Evolutionary conservation across 2,329 filamentous ascomycete genomes (phyloP).

Genomic region (Trichoderma sp.): DNA sequence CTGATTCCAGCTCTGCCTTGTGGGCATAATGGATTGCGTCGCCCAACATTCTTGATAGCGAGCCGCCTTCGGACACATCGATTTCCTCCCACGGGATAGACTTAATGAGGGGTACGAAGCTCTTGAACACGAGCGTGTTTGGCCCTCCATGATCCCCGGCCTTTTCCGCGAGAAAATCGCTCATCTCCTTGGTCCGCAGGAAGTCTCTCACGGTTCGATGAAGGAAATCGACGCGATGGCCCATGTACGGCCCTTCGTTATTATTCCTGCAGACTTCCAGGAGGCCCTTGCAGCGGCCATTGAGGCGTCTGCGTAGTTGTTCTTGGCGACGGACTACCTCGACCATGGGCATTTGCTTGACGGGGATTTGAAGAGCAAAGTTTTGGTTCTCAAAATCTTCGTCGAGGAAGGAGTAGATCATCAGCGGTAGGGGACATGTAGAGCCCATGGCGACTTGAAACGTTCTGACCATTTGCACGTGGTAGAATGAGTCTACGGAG

Average conservation of each 20-base stretch:
- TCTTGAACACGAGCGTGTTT: not conserved
- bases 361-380: not conserved
- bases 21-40: not conserved
- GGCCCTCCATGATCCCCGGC: not conserved
- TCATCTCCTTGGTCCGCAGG: not conserved
- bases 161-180: not conserved
- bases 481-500: not conserved
- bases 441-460: not conserved
- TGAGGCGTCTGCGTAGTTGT: not conserved
- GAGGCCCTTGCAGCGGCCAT: not conserved
- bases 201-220: constrained; percentile 21
- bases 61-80: not conserved
- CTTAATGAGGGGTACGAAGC: not conserved
- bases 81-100: not conserved
- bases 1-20: not conserved
- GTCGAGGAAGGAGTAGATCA: not conserved
- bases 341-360: not conserved
- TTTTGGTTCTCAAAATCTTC: not conserved
- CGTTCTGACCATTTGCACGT: not conserved
- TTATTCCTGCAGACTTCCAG: not conserved
- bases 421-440: not conserved
- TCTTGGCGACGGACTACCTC: not conserved
- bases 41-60: not conserved
- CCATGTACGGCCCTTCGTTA: not conserved
- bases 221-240: constrained; percentile 17